Percentiles rank a stretch among this genome's conserved stretches.
Evolutionary conservation across 202 grass and related monocot genomes (phyloP).

Genomic region (Saccharum hybrid): DNA sequence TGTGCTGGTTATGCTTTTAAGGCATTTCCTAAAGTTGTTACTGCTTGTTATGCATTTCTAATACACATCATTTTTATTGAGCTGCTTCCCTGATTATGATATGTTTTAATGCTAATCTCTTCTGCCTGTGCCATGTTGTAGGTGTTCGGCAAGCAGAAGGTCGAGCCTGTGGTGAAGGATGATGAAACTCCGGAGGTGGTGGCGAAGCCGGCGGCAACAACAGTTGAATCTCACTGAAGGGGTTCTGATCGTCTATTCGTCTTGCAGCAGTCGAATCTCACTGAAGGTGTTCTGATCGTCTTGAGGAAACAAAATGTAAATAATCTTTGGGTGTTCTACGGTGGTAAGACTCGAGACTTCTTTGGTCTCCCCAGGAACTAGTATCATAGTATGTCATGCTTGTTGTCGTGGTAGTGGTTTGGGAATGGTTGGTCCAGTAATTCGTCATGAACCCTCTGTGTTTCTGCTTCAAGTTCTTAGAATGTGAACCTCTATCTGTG

Average conservation of each 20-base stretch:
- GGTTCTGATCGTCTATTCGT: neutral
- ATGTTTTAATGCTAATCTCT: neutral
- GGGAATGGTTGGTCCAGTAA: neutral
- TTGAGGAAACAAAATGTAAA: conserved; percentile 22
- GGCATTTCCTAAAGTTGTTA: neutral
- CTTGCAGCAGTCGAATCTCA: conserved; percentile 25
- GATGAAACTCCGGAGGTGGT: neutral
- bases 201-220: neutral
- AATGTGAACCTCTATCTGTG: conserved; percentile 6
- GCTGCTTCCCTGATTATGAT: neutral
- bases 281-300: conserved; percentile 22
- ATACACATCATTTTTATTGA: neutral
- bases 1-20: neutral
- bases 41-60: neutral
- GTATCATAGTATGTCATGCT: conserved; percentile 11
- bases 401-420: neutral
- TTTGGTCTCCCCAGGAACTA: neutral
- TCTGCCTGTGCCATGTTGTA: neutral
- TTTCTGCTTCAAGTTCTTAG: neutral
- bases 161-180: conserved; percentile 27
- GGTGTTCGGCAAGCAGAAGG: conserved; percentile 42
- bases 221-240: conserved; percentile 36
- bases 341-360: neutral
- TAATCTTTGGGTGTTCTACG: conserved; percentile 9
- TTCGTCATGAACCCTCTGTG: neutral